A percentile compares a stretch with the other conserved stretches of the same genome.
These are phyloP conservation scores for Moringa oleifera DNA, from an alignment of 345 rosid species.

Conservation along the genomic window DNA sequence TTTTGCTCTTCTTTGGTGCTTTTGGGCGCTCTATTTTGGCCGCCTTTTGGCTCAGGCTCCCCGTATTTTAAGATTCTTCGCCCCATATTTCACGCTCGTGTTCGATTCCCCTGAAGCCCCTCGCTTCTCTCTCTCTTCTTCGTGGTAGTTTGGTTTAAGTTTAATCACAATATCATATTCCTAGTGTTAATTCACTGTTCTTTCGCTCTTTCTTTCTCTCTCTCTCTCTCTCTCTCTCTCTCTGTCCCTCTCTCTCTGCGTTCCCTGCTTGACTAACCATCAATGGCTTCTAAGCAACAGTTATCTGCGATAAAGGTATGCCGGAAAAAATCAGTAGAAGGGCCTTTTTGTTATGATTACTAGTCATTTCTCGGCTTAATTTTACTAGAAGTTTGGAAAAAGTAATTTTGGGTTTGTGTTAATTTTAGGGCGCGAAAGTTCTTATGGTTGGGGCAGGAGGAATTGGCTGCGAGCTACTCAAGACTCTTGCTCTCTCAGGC, in stretches of 20 bases:
- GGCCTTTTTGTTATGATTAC: neutral
- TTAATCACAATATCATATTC: no score
- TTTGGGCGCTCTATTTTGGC: no score
- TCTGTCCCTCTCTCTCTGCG: no score
- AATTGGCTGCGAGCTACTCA: constrained; percentile 96
- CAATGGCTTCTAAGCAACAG: constrained; percentile 52
- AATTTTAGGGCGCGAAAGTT: constrained; percentile 79
- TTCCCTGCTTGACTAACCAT: neutral
- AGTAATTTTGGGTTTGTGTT: constrained; percentile 10
- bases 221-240: neutral
- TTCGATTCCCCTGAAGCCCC: no score
- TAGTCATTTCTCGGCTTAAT: neutral
- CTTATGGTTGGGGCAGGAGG: constrained; percentile 99
- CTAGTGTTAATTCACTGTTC: no score
- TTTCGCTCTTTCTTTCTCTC: neutral
- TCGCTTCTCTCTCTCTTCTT: no score
- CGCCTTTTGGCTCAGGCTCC: no score
- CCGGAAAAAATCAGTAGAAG: neutral
- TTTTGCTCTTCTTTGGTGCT: no score
- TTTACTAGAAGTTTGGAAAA: constrained; percentile 1
- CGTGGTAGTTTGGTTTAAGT: no score
- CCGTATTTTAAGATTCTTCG: no score
- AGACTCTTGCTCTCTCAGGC: constrained; percentile 92
- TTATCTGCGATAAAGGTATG: constrained; percentile 54
- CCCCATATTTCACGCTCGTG: no score